Evolutionary conservation across 768 basidiomycete genomes (phyloP).

Genomic region (Suillus variegatus): DNA sequence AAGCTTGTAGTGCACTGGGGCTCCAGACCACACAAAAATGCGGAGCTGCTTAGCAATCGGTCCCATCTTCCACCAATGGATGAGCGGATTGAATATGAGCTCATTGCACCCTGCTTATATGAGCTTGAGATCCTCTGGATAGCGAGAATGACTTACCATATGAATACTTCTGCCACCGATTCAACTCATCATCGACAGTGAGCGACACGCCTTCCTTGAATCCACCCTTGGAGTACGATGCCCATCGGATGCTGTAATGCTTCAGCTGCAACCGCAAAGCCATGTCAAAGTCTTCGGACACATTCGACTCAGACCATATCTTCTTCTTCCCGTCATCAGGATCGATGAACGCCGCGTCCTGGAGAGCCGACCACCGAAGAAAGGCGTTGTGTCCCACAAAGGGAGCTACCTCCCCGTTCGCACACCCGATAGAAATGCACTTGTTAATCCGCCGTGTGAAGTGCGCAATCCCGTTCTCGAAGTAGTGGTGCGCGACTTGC

Average conservation of each 20-base stretch:
- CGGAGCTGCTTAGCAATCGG: constrained; percentile 79
- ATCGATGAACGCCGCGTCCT: constrained; percentile 55
- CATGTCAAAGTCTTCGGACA: constrained; percentile 67
- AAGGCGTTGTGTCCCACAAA: constrained; percentile 55
- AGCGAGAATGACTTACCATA: constrained; percentile 59
- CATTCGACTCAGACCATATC: constrained; percentile 60
- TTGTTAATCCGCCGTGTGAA: constrained; percentile 52
- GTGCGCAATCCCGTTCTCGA: constrained; percentile 48
- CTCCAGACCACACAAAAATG: constrained; percentile 66
- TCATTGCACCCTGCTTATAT: constrained; percentile 59
- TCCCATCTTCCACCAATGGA: constrained; percentile 71
- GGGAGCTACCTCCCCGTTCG: constrained; percentile 45
- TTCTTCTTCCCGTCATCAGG: constrained; percentile 49
- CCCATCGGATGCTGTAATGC: constrained; percentile 49
- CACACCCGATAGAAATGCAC: constrained; percentile 37
- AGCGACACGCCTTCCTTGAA: constrained; percentile 89
- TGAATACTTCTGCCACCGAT: constrained; percentile 84
- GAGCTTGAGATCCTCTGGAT: constrained; percentile 1
- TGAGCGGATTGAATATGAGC: constrained; percentile 79
- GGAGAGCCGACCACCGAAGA: constrained; percentile 58
- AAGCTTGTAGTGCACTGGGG: constrained; percentile 77
- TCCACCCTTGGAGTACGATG: constrained; percentile 78
- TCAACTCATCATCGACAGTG: constrained; percentile 83
- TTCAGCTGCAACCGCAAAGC: constrained; percentile 39
- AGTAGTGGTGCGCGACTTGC: constrained; percentile 58